Base-by-base conservation (phyloP, 192 early-diverging fungal species). In the Radiomyces spectabilis region DNA sequence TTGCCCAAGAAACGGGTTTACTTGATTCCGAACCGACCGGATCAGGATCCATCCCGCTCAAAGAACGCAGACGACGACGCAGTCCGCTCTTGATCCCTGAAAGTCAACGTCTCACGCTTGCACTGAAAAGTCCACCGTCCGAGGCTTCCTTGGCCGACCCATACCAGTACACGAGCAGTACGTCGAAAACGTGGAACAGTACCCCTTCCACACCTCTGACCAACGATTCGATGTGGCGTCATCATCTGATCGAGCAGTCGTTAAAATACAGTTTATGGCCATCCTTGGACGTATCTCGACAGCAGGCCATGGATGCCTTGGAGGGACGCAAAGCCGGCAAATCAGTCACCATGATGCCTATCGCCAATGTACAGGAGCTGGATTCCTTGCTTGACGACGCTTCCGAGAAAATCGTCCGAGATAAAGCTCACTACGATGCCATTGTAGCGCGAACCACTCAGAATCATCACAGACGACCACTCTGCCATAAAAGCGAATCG, bases 301-400 rank as follows among this genome's bases (percentile, higher is more conserved):
- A 27, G 12, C 15, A 25, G 46, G 46, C 46, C 24, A 48, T 48
- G 46, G 25, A 48, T 4, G 25, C 24, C 6, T 22, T 48, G 9
- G 46, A 48, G 24, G 46, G 46, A 21, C 21, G 46, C 24, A 48
- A 48, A 26, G 15, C 30, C 15, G 27, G 46, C 24, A 48, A 48
- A 26, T 8, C 30, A 21, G 27, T 48, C 24, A 48, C 21, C 24
- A 48, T 48, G 46, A 5, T 27, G 3, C 46, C 25, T 9, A 48
- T 48, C 5, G 46, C 29, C 7, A 29, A 21, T 4, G 12, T 27
- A 15, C 15, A 31, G 24, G 5, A 5, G 7, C 24, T 48, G 10
- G 46, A 48, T 27, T 48, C 24, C 5, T 35, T 35, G 33, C 5
- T 35, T 8, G 13, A 35, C 33, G n/a, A n/a, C n/a, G n/a, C n/a